A percentile compares a stretch with the other conserved stretches of the same genome.
Conservation (phyloP, 2,329 filamentous ascomycete species). For the Microdochium paspali region DNA sequence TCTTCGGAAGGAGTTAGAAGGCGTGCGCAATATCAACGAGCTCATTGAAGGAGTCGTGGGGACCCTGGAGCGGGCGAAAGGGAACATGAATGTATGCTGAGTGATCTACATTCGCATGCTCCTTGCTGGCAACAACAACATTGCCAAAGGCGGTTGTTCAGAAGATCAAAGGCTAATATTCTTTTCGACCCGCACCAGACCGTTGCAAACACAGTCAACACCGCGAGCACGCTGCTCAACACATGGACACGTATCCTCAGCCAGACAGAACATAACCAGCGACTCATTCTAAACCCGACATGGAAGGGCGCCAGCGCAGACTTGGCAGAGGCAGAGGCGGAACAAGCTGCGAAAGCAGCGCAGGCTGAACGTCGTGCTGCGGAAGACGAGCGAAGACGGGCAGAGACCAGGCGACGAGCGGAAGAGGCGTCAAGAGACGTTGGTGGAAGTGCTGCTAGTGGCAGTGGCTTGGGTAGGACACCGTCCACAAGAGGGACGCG, state of each 20-base stretch:
- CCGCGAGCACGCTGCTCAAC: slow-evolving; percentile 81
- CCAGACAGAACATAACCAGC: slow-evolving; percentile 95
- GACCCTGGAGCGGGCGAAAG: slow-evolving; percentile 61
- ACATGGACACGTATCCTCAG: slow-evolving; percentile 95
- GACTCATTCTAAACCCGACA: slow-evolving; percentile 74
- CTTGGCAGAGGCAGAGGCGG: slow-evolving; percentile 75
- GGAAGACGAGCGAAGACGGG: slow-evolving; percentile 70
- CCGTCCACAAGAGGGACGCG: slow-evolving; percentile 4
- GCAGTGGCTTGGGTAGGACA: slow-evolving; percentile 1
- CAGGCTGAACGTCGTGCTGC: slow-evolving; percentile 67
- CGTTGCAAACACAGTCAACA: slow-evolving; percentile 75
- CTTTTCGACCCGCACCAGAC: slow-evolving; percentile 38
- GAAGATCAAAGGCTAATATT: not conserved
- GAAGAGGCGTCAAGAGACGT: slow-evolving; percentile 61
- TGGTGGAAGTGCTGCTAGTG: slow-evolving; percentile 13
- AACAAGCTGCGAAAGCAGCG: slow-evolving; percentile 63
- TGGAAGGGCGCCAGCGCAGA: slow-evolving; percentile 90
- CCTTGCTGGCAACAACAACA: too few species aligned
- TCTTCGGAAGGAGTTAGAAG: slow-evolving; percentile 70
- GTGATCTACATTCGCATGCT: slow-evolving; percentile 1
- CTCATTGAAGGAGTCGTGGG: slow-evolving; percentile 72
- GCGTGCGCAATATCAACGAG: slow-evolving; percentile 76
- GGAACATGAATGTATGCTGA: slow-evolving; percentile 64
- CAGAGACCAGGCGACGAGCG: slow-evolving; percentile 55
- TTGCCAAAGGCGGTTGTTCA: not conserved